Base-by-base conservation (phyloP, 192 early-diverging fungal species). In the Coemansia sp. region DNA sequence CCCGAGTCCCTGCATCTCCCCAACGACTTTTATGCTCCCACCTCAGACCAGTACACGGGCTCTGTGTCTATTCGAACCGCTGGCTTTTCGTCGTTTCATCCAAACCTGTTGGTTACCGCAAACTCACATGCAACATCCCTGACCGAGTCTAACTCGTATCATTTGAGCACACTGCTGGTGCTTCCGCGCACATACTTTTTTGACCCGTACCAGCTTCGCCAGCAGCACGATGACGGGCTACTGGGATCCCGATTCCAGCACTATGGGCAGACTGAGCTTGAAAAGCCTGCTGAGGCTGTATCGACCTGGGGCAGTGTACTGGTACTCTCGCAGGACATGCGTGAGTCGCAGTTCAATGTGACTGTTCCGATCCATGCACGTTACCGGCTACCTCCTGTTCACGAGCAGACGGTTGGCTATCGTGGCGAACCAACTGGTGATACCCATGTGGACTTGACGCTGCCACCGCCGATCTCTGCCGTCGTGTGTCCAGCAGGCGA, bases 131-230 rank as follows among this genome's bases (percentile, higher is more conserved):
- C 55, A 37, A 27, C 29, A 5, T 27, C 56, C 0, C 48, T 24
- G 3, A 37, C 54, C 3, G 41, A 5, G 2, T 32, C 52, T 1
- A 64, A 53, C 3, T 7, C 14, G n/a, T 80, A 72, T 25, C 64
- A 48, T 24, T 25, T 80, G 48, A 65, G 62, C 10, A 38, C 48
- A 0, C 6, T 80, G 17, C 41, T 62, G 22, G 24, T 35, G 9
- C 63, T 81, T 11, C 78, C 78, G 35, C 62, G 63, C 21, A 56
- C 72, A 17, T 81, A 81, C 56, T 81, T 81, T 56, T 66, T 75
- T 15, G 78, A 81, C 25, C 78, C 78, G 4, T 81, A 81, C 41
- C 69, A 81, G 56, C 54, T 81, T 1, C 43, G 59, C 19, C 72
- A 75, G 14, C 35, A 59, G 11, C 49, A 56, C 14, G 24, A 55